Conservation (phyloP, 352 stramenopile genomes). For the Pythium volutum region DNA sequence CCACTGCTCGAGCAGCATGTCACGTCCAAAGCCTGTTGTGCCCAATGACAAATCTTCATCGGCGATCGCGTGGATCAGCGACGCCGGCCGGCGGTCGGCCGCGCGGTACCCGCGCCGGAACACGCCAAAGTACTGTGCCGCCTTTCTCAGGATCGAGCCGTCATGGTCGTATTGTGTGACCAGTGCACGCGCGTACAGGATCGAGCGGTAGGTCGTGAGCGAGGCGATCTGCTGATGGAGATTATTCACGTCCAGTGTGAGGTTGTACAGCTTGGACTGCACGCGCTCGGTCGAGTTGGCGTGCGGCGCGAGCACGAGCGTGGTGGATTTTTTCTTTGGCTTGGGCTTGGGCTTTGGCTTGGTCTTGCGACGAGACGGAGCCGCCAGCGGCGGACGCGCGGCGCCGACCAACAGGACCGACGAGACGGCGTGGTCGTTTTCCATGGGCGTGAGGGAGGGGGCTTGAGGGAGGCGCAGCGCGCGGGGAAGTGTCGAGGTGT, state of each 20-base stretch:
- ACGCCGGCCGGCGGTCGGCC: background rate
- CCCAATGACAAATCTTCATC: background rate
- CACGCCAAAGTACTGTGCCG: slow-evolving; percentile 1
- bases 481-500: no score
- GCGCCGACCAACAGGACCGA: no score
- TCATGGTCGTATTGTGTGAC: slow-evolving; percentile 1
- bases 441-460: no score
- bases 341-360: background rate
- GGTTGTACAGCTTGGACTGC: slow-evolving; percentile 19
- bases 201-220: slow-evolving; percentile 2
- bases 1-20: slow-evolving; percentile 23
- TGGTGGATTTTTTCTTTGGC: background rate
- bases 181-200: slow-evolving; percentile 14
- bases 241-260: slow-evolving; percentile 15
- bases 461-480: no score
- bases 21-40: slow-evolving; percentile 8
- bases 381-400: no score
- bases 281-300: slow-evolving; percentile 10
- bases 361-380: background rate
- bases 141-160: slow-evolving; percentile 6
- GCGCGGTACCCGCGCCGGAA: slow-evolving; percentile 4
- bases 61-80: background rate
- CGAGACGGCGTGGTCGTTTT: no score
- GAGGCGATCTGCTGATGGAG: slow-evolving; percentile 9
- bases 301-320: background rate